Evolutionary conservation across 1,284 basidiomycete genomes (phyloP).

Genomic region (Sporisorium graminicola): DNA sequence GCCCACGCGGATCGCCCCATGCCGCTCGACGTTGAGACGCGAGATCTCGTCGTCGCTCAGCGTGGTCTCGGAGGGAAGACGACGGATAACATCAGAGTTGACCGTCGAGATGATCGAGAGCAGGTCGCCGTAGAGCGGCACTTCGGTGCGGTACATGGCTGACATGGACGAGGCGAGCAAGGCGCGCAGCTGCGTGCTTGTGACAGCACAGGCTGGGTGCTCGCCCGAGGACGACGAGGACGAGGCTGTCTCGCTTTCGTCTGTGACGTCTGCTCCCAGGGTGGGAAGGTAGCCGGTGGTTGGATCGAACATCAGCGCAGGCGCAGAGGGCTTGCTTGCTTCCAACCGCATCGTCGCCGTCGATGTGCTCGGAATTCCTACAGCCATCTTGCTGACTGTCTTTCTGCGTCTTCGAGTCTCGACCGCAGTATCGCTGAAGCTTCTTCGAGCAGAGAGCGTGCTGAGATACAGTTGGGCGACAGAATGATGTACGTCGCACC

Average conservation of each 20-base stretch:
- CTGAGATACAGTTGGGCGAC: conserved; percentile 36
- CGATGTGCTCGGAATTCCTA: background rate
- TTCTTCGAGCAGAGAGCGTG: conserved; percentile 5
- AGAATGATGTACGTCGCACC: conserved; percentile 43
- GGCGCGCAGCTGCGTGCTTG: conserved; percentile 63
- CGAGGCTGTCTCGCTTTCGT: conserved; percentile 18
- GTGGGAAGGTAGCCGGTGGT: background rate
- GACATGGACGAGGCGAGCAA: conserved; percentile 69
- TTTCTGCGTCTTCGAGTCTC: background rate
- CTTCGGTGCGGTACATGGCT: conserved; percentile 70
- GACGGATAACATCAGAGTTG: conserved; percentile 62
- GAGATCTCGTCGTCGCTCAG: conserved; percentile 39
- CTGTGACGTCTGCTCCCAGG: conserved; percentile 9
- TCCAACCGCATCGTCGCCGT: background rate
- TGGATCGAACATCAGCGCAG: conserved; percentile 1
- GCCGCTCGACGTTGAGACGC: conserved; percentile 70
- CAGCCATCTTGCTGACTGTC: background rate
- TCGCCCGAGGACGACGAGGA: conserved; percentile 5
- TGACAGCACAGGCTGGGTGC: background rate
- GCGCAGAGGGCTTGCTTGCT: background rate
- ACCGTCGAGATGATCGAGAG: conserved; percentile 70
- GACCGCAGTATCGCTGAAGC: background rate
- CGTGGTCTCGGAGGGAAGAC: background rate
- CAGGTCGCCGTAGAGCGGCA: conserved; percentile 71
- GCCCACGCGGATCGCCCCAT: conserved; percentile 72